Base-by-base conservation (phyloP, 352 stramenopile genomes). In the Globisporangium viniferum region DNA sequence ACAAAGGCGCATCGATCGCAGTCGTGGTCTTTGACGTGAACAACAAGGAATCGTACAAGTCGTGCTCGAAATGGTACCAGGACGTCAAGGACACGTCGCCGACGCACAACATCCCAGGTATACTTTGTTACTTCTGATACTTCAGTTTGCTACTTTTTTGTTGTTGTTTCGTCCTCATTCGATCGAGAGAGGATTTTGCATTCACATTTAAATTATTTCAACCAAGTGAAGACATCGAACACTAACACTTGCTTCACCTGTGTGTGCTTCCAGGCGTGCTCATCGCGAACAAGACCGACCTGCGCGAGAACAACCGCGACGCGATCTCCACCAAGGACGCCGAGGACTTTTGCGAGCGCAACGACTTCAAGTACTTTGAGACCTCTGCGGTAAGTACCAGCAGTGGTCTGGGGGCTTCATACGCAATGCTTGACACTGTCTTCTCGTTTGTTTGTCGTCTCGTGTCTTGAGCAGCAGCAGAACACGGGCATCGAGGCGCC, bases 31-130 rank as follows among this genome's bases (percentile, higher is more conserved):
- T 88, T 67, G 88, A 95, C 57, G 75, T 93, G 60, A 94, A 93
- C 73, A 95, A 90, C 71, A 91, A 91, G 66, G 87, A 95, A 60
- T 95, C 87, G 24, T 93, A 91, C 77, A 93, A 93, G 69, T 90
- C 87, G 35, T 88, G 81, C 15, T 82, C 73, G 62, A 93, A 93
- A 66, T 95, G 87, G 87, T 92, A 88, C 51, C 86, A 94, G 60
- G 86, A 93, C 62, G 84, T 93, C 20, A 81, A 80, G 51, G 79
- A 88, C 49, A 82, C 81, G 9, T 90, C 85, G 29, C 73, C 79
- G 9, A 93, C 92, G 70, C 84, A 90, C 66, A 92, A 89, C 66
- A 88, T 95, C 56, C 77, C 84, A 51, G 83, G 81, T 90, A 54
- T n/a, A 33, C 9, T 14, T 6, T 57, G n/a, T 22, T 54, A 41